phyloP scores from a whole-genome alignment of 345 rosid species.

The Theobroma cacao region DNA sequence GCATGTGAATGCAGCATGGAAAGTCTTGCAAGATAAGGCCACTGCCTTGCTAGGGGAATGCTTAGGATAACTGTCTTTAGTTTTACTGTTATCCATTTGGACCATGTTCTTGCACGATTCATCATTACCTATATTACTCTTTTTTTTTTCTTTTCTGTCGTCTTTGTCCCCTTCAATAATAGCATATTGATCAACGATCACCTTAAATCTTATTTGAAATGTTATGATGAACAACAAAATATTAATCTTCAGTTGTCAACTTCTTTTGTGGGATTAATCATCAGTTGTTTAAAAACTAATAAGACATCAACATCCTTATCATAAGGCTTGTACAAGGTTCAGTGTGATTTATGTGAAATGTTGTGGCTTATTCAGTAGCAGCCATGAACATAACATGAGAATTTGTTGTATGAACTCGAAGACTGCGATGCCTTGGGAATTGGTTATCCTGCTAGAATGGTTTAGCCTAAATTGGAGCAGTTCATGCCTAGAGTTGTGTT shows the following conservation, averaged over 20 bases:
- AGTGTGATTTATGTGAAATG: background rate
- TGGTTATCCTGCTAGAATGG: too few relatives aligned
- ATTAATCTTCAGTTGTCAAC: background rate
- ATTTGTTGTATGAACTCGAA: background rate
- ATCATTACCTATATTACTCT: background rate
- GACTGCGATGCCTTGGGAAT: too few relatives aligned
- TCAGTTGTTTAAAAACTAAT: background rate
- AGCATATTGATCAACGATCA: background rate
- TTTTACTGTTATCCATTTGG: background rate
- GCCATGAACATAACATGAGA: background rate
- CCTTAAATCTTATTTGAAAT: background rate
- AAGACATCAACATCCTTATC: background rate
- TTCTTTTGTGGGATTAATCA: background rate
- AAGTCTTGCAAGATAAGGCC: slow-evolving; percentile 60
- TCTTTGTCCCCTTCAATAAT: background rate
- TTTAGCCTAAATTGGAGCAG: too few relatives aligned
- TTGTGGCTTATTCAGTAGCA: background rate
- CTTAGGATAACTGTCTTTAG: background rate
- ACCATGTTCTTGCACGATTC: background rate
- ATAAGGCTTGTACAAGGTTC: background rate
- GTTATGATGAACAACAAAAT: background rate
- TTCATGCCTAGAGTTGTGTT: background rate
- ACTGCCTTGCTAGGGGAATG: slow-evolving; percentile 42
- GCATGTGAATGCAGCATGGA: slow-evolving; percentile 80
- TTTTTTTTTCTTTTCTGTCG: background rate